A percentile compares a stretch with the other conserved stretches of the same genome.
Conservation (phyloP, 2,329 filamentous ascomycete species). For the Trichoderma simmonsii region DNA sequence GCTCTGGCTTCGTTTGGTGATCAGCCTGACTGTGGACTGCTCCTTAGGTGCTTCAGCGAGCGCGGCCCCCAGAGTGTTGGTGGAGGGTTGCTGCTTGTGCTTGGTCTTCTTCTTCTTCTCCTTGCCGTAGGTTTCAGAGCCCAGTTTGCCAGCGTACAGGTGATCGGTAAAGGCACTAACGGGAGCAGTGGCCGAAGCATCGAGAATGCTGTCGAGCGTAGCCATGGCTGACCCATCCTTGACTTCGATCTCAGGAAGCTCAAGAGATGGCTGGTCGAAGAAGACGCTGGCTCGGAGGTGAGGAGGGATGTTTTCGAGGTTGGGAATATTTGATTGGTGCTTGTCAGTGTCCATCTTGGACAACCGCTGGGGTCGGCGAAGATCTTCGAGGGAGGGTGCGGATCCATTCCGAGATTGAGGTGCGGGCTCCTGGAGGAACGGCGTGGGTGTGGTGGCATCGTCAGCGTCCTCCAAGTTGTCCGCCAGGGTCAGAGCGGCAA, state of each 20-base stretch:
- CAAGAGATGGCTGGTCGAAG: constrained; percentile 67
- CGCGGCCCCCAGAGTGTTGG: constrained; percentile 25
- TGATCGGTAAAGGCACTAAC: constrained; percentile 92
- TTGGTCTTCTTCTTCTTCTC: constrained; percentile 45
- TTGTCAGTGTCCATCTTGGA: constrained; percentile 32
- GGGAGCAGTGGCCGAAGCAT: constrained; percentile 83
- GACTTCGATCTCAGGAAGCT: constrained; percentile 50
- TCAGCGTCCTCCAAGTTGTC: constrained; percentile 22
- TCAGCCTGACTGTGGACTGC: constrained; percentile 48
- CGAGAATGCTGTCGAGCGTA: constrained; percentile 86
- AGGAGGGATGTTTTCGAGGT: constrained; percentile 57
- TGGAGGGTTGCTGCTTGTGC: constrained; percentile 22
- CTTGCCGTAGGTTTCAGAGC: constrained; percentile 69
- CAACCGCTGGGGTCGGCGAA: constrained; percentile 35
- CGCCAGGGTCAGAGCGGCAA: constrained; percentile 32
- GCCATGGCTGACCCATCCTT: constrained; percentile 80
- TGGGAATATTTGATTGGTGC: constrained; percentile 34
- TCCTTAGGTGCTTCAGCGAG: constrained; percentile 38
- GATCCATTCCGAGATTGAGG: constrained; percentile 22
- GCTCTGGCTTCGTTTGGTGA: constrained; percentile 38
- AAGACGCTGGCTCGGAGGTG: constrained; percentile 88
- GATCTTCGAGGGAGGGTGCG: constrained; percentile 23
- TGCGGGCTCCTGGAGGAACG: constrained; percentile 1
- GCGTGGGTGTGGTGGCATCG: neutral
- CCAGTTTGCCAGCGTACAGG: constrained; percentile 72